A percentile compares a stretch with the other conserved stretches of the same genome.
These are phyloP conservation scores for Leccinum subtestaceum DNA, from an alignment of 768 basidiomycete genomes.

Conservation along the genomic window DNA sequence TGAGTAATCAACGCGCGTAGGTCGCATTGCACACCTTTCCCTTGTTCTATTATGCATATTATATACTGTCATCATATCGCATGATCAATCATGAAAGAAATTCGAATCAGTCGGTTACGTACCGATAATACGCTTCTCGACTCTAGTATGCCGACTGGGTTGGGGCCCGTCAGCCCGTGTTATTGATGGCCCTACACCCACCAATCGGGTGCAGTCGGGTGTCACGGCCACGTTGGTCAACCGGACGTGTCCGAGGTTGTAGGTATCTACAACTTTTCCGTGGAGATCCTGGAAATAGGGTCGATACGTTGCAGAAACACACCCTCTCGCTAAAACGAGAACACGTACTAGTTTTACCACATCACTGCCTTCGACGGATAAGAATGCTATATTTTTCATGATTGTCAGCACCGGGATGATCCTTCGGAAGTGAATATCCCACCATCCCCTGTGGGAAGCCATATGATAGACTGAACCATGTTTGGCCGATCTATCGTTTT, in stretches of 20 bases:
- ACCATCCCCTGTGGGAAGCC: conserved; percentile 52
- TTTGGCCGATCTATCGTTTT: conserved; percentile 48
- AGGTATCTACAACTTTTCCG: conserved; percentile 43
- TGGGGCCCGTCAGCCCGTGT: conserved; percentile 42
- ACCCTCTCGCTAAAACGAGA: conserved; percentile 3
- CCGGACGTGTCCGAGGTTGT: conserved; percentile 43
- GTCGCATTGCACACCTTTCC: conserved; percentile 39
- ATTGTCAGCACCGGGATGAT: conserved; percentile 14
- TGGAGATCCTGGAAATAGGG: conserved; percentile 38
- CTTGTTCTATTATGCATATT: conserved; percentile 42
- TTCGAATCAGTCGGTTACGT: conserved; percentile 12
- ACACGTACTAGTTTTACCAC: conserved; percentile 44
- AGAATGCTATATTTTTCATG: conserved; percentile 40
- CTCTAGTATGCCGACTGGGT: conserved; percentile 46
- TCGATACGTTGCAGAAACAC: conserved; percentile 16
- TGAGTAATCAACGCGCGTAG: background rate
- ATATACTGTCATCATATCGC: conserved; percentile 36
- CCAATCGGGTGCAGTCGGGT: conserved; percentile 43
- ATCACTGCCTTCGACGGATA: conserved; percentile 49
- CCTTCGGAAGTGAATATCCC: conserved; percentile 6
- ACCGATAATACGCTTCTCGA: conserved; percentile 56
- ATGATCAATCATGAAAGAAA: conserved; percentile 2
- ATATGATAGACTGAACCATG: conserved; percentile 48
- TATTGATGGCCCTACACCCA: conserved; percentile 49
- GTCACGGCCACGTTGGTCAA: conserved; percentile 52